A percentile compares a stretch with the other conserved stretches of the same genome.
Conservation (phyloP, 1,284 basidiomycete species). For the Ceratorhiza oryzae-sativae region DNA sequence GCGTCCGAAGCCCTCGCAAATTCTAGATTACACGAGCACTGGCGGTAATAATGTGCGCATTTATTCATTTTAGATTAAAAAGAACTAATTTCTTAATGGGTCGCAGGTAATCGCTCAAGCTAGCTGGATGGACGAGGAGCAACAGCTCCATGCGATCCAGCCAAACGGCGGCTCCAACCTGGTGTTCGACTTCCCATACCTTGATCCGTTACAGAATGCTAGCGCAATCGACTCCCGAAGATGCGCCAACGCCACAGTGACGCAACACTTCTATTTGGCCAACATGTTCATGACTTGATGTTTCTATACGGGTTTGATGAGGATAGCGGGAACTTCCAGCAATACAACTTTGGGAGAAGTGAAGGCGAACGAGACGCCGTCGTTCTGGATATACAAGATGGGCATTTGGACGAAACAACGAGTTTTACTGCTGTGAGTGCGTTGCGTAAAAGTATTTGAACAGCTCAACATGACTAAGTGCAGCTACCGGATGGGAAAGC, state of each 20-base stretch:
- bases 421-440: background rate
- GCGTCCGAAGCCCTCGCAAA: background rate
- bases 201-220: conserved; percentile 58
- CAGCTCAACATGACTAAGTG: background rate
- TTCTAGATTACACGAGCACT: background rate
- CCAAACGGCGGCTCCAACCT: conserved; percentile 67
- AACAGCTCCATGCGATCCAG: conserved; percentile 79
- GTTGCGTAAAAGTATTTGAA: background rate
- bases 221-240: conserved; percentile 71
- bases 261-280: conserved; percentile 92
- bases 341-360: conserved; percentile 91
- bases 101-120: conserved; percentile 77
- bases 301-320: conserved; percentile 88
- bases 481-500: conserved; percentile 61
- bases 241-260: conserved; percentile 85
- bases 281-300: conserved; percentile 71
- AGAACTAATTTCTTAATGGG: background rate
- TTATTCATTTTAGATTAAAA: background rate
- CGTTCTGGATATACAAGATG: conserved; percentile 94
- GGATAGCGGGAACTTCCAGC: conserved; percentile 94
- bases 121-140: conserved; percentile 84
- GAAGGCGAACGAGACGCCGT: conserved; percentile 88
- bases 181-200: conserved; percentile 76
- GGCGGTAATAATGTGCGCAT: background rate
- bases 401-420: conserved; percentile 48